Base-by-base conservation (phyloP, 768 basidiomycete species). In the Termitomyces sp. region DNA sequence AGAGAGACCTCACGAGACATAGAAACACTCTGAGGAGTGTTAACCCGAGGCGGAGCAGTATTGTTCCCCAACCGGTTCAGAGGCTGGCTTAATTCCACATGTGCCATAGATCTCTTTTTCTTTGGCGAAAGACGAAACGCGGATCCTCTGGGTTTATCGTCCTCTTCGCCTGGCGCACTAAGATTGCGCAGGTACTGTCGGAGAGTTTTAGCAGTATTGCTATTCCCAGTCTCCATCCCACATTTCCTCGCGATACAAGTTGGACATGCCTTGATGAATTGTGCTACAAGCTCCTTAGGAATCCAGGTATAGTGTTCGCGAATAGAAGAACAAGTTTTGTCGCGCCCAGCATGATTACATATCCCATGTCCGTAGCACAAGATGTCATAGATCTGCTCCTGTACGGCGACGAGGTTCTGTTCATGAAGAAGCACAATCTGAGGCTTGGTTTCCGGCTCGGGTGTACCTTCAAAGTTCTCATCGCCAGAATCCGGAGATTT, bases 261-360 rank as follows among this genome's bases (percentile, higher is more conserved):
- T 14, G 90, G 92, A 65, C 92, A 93, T 26, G 79, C 79, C 69
- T 84, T 85, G 70, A 92, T 85, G 66, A 91, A 94, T 58, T 81
- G 82, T 18, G 87, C 82, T 47, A 92, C 82, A 43, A 94, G 83
- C 65, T 90, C 87, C 71, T 92, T 93, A 16, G 92, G 91, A 28
- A 94, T 81, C 85, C 87, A 92, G 9, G 88, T 86, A 69, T 91
- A 94, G 64, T 82, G 80, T 59, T 82, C 74, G 49, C 87, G 77
- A 40, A 92, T 79, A 56, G 83, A 75, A 2, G 79, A 76, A 57
- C 81, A 83, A 0, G 92, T 94, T 75, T 83, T 88, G 71, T 94
- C 92, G 22, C 90, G 82, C 28, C 90, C 91, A 14, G 84, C 88
- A 65, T 93, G 91, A 10, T 79, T 75, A 53, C 80, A 74, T 48